Base-by-base conservation (phyloP, 2,329 filamentous ascomycete genomes). In the Diaporthe sp. region DNA sequence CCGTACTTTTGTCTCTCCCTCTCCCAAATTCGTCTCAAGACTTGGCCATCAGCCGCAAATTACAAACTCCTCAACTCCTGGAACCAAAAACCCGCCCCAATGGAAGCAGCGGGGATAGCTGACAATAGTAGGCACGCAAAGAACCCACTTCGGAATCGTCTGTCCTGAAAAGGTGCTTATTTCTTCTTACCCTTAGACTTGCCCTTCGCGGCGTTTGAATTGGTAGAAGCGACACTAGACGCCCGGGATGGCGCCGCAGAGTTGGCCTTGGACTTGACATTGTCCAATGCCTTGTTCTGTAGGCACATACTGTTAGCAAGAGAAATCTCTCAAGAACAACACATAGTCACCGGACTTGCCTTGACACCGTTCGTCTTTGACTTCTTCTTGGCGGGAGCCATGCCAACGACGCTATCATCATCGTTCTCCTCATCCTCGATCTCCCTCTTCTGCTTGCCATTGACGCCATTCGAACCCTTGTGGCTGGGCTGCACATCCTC, bases 351-450 rank as follows among this genome's bases (percentile, higher is more conserved):
- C 52, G 19, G 13, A 84, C 91, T 82, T 88, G 97, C 95, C 91
- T 97, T 97, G 76, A 95, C 93, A 71, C 92, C 92, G 79, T 94
- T 95, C 1, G 80, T 76, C 89, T 97, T 97, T 22, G 92, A 89
- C 90, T 97, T 98, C 90, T 98, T 98, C 90, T 97, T 98, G 1
- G 92, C 92, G n/a, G 95, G 95, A 1, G 92, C 92, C 83, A 94
- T 92, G 57, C 94, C 94, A 71, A 97, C 89, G 71, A 96, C 91
- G 76, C 92, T 93, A 75, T 94, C 93, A 79, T 97, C 94, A 73
- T 96, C 95, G 69, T 97, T 95, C 75, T 95, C 93, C 54, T 97
- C 95, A 60, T 96, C 95, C 9, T 94, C 93, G 3, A 86, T 86
- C 80, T 94, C 93, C 78, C 95, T 92, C 86, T 97, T 97, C 47